Evolutionary conservation across 352 stramenopile species (phyloP), one percentile per base, ranked within the genome.

Genomic region (Globisporangium recalcitrans): DNA sequence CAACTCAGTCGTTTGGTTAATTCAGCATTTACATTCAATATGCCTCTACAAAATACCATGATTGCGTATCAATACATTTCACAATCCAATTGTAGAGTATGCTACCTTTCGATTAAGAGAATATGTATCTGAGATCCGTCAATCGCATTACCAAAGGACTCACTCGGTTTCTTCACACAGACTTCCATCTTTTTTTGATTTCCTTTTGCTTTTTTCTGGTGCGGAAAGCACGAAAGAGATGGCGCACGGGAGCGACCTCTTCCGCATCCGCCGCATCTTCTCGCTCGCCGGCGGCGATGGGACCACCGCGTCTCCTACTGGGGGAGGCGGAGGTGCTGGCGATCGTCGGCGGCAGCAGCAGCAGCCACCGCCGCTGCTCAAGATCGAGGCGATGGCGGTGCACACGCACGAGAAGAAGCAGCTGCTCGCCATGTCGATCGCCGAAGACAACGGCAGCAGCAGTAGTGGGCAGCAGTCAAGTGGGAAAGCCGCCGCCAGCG

Each of bases 261-360:
- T 93, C 72, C 71, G 79, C 69, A 90, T 93, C 68, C 82, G 68
- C 19, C 82, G 82, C 64, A 82, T 88, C 52, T 85, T 91, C 58
- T 62, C 66, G 22, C 60, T 79, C 16, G 58, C 54, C 1, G 24
- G 44, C 2, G 49, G 19, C 14, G 42, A 52, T 9, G 38, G 2
- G 6, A 6, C 4, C 16, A n/a, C 0, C 31, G 4, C 42, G 4
- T 9, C 26, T 32, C 16, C 24, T 9, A 55, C n/a, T 16, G 11
- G 31, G 6, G n/a, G 24, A 16, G 11, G n/a, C 16, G 46, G 3
- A 7, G 5, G 1, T 22, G 19, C 1, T 2, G 47, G 53, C 22
- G 36, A 4, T 8, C n/a, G n/a, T n/a, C n/a, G n/a, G n/a, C n/a
- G n/a, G n/a, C n/a, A n/a, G n/a, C 4, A 56, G 14, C 16, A 31